These are phyloP conservation scores for Thalia dealbata DNA, from an alignment of 176 grass and related monocot species.

Conservation along the genomic window DNA sequence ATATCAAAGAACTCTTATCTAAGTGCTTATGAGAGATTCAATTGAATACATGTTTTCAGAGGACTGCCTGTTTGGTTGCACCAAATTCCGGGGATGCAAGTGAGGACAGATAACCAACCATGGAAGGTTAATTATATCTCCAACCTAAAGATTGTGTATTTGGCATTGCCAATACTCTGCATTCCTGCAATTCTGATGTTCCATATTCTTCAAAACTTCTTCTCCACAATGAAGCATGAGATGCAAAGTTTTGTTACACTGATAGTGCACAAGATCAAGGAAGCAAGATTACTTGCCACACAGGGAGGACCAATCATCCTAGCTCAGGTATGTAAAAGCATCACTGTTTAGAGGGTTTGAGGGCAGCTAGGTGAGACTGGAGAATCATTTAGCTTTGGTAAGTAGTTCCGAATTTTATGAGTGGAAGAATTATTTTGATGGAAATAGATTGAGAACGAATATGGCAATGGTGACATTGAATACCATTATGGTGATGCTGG, in stretches of 20 bases:
- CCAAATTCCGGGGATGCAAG: constrained; percentile 37
- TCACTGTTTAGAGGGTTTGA: too few relatives aligned
- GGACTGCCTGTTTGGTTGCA: constrained; percentile 48
- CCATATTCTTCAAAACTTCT: too few relatives aligned
- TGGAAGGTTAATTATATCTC: constrained; percentile 30
- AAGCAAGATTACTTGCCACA: constrained; percentile 29
- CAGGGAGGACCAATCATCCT: constrained; percentile 62
- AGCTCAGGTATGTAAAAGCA: constrained; percentile 22
- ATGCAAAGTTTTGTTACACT: constrained; percentile 50
- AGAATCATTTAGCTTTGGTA: too few relatives aligned
- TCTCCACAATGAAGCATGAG: constrained; percentile 25
- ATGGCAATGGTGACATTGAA: constrained; percentile 29
- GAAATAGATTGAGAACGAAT: constrained; percentile 56
- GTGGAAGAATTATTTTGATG: neutral
- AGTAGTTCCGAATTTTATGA: too few relatives aligned
- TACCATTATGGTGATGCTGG: constrained; percentile 5
- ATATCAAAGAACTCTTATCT: too few relatives aligned
- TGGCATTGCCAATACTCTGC: too few relatives aligned
- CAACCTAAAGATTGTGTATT: too few relatives aligned
- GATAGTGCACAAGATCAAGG: constrained; percentile 46
- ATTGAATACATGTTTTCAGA: constrained; percentile 1
- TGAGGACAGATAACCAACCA: constrained; percentile 46
- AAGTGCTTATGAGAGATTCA: neutral
- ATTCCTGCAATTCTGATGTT: too few relatives aligned
- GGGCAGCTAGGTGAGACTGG: too few relatives aligned